A percentile compares a stretch with the other conserved stretches of the same genome.
Conservation (phyloP, 768 basidiomycete genomes). For the Leccinum truebloodii region DNA sequence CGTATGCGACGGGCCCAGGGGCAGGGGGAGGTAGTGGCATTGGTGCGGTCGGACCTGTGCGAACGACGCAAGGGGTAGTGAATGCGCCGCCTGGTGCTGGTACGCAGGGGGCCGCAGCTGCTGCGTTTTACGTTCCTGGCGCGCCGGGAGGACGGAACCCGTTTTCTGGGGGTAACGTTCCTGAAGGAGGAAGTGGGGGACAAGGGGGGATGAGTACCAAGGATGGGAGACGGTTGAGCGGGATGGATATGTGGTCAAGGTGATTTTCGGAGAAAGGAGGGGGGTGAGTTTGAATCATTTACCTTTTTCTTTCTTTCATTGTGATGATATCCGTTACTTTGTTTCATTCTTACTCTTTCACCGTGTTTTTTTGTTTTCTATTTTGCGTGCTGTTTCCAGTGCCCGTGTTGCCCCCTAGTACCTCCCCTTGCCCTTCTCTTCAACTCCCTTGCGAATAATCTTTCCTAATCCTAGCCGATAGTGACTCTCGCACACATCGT, state of each 20-base stretch:
- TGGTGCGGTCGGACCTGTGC: constrained; percentile 21
- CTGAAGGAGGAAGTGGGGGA: constrained; percentile 28
- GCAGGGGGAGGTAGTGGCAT: constrained; percentile 33
- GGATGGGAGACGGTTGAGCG: constrained; percentile 60
- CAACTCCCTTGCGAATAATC: neutral
- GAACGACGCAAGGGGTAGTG: constrained; percentile 50
- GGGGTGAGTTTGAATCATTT: neutral
- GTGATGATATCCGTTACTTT: neutral
- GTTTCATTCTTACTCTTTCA: neutral
- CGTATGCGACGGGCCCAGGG: constrained; percentile 41
- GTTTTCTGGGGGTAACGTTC: constrained; percentile 37
- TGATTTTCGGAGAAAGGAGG: constrained; percentile 35
- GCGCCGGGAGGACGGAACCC: constrained; percentile 51
- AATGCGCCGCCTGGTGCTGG: constrained; percentile 6
- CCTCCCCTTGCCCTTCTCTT: neutral
- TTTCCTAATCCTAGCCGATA: neutral
- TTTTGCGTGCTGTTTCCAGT: neutral
- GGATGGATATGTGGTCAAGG: constrained; percentile 77
- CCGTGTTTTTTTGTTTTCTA: neutral
- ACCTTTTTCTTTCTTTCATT: neutral
- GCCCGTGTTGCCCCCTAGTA: neutral
- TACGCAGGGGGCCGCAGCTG: constrained; percentile 38
- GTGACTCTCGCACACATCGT: neutral
- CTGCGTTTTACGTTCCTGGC: constrained; percentile 65
- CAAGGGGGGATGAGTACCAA: constrained; percentile 44